Conservation (phyloP, 1,139 yeast species). For the Debaryomyces subglobosus region DNA sequence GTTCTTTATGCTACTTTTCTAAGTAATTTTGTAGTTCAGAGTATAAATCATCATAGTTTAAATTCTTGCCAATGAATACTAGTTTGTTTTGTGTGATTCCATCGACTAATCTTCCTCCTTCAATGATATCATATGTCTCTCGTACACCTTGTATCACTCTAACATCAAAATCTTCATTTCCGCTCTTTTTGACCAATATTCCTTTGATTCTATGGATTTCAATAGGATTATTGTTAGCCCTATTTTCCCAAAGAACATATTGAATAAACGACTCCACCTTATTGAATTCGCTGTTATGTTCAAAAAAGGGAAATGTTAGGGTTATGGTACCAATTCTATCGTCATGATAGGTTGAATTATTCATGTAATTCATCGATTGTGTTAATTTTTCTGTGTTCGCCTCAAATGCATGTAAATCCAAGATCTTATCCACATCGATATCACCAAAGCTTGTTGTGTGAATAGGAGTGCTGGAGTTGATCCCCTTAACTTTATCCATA, state of each 20-base stretch:
- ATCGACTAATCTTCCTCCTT: constrained; percentile 46
- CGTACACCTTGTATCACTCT: constrained; percentile 91
- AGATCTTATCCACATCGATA: constrained; percentile 57
- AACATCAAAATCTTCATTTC: constrained; percentile 32
- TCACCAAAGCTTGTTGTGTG: constrained; percentile 73
- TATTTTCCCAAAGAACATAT: constrained; percentile 66
- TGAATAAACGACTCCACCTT: constrained; percentile 65
- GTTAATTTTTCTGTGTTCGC: constrained; percentile 38
- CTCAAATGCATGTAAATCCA: constrained; percentile 84
- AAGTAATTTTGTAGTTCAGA: constrained; percentile 26
- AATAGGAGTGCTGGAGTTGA: constrained; percentile 72
- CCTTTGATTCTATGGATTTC: constrained; percentile 90
- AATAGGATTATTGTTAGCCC: constrained; percentile 40
- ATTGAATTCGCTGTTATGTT: constrained; percentile 32
- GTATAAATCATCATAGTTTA: constrained; percentile 36
- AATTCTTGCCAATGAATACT: constrained; percentile 80
- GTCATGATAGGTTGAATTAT: constrained; percentile 38
- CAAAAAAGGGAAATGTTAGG: constrained; percentile 53
- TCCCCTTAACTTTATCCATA: constrained; percentile 46
- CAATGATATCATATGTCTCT: constrained; percentile 82
- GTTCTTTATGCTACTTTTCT: background rate
- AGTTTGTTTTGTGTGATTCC: constrained; percentile 52
- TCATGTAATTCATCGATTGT: constrained; percentile 18
- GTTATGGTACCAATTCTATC: constrained; percentile 66
- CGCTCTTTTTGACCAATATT: constrained; percentile 43